These are phyloP conservation scores for Venturia carpophila DNA, from an alignment of 2,329 filamentous ascomycete genomes.

Conservation along the genomic window DNA sequence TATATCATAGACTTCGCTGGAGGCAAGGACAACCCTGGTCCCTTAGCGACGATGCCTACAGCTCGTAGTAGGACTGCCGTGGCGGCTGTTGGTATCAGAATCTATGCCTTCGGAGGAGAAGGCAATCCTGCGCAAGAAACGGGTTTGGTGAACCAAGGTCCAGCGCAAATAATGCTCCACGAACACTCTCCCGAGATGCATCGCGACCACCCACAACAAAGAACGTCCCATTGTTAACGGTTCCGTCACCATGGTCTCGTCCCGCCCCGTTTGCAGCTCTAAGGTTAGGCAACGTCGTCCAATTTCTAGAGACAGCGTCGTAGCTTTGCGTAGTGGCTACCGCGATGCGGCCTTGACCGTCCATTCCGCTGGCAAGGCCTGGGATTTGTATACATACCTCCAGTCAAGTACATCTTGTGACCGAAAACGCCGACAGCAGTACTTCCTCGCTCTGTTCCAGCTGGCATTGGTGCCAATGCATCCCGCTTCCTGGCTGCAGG, in stretches of 20 bases:
- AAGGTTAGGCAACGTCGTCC: conserved; percentile 17
- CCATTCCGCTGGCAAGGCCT: neutral
- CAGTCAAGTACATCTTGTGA: conserved; percentile 23
- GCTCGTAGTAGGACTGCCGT: conserved; percentile 24
- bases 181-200: conserved; percentile 21
- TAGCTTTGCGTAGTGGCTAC: conserved; percentile 22
- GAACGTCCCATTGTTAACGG: conserved; percentile 24
- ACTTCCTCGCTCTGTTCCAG: conserved; percentile 22
- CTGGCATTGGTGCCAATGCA: conserved; percentile 17
- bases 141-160: conserved; percentile 20
- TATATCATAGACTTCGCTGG: conserved; percentile 23
- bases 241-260: conserved; percentile 25
- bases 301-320: conserved; percentile 20
- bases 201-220: conserved; percentile 26
- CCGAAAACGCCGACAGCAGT: conserved; percentile 23
- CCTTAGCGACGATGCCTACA: conserved; percentile 24
- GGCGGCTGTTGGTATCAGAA: conserved; percentile 22
- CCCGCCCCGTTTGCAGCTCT: conserved; percentile 20
- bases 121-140: conserved; percentile 22
- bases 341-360: conserved; percentile 17
- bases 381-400: conserved; percentile 22
- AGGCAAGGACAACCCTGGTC: conserved; percentile 17
- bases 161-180: conserved; percentile 24
- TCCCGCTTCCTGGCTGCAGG: conserved; percentile 21
- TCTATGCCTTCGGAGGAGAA: conserved; percentile 28